These are phyloP conservation scores for Kurtzmaniella quercitrusa DNA, from an alignment of 1,139 yeast genomes.

Conservation along the genomic window DNA sequence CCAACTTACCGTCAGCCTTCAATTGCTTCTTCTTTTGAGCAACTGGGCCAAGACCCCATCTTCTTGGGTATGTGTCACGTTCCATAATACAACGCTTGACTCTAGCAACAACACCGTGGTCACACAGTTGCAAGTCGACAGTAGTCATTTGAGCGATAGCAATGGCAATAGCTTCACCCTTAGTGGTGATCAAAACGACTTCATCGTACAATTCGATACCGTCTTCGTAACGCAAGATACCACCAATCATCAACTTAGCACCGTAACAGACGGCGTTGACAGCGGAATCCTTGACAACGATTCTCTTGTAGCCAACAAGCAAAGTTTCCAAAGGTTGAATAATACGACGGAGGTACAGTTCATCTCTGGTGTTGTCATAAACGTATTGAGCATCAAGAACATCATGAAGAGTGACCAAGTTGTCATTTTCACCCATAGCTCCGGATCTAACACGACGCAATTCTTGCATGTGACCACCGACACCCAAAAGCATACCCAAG, in stretches of 20 bases:
- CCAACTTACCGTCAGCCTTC: constrained; percentile 96
- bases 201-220: constrained; percentile 97
- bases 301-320: constrained; percentile 90
- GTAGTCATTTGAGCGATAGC: constrained; percentile 99
- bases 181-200: constrained; percentile 96
- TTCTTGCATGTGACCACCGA: constrained; percentile 99
- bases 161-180: constrained; percentile 99
- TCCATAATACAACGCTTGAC: constrained; percentile 99
- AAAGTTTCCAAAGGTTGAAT: constrained; percentile 94
- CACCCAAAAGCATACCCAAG: constrained; percentile 95
- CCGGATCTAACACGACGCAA: constrained; percentile 98
- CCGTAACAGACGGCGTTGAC: constrained; percentile 99
- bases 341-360: constrained; percentile 87
- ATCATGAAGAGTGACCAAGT: constrained; percentile 93
- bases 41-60: constrained; percentile 99
- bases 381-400: constrained; percentile 97
- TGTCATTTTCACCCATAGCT: constrained; percentile 86
- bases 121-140: constrained; percentile 93
- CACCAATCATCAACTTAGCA: constrained; percentile 98
- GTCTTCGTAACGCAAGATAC: constrained; percentile 94
- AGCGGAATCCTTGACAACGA: constrained; percentile 97
- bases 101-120: constrained; percentile 97
- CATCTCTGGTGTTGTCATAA: constrained; percentile 96
- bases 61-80: constrained; percentile 97
- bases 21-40: constrained; percentile 98